phyloP scores from a whole-genome alignment of 2,329 filamentous ascomycete species.

The Emmonsia crescens region DNA sequence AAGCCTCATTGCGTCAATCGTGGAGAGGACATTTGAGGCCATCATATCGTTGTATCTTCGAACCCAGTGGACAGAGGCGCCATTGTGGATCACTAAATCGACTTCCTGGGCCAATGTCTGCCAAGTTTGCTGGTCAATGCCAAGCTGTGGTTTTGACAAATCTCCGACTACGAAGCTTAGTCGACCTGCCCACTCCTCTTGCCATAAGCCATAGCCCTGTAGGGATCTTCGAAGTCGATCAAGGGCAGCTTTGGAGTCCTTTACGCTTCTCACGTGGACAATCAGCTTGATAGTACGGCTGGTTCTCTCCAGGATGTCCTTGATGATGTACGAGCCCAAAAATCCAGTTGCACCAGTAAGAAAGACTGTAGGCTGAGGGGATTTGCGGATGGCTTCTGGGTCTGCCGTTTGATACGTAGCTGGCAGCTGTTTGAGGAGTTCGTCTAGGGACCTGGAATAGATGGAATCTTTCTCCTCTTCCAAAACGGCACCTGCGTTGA shows the following conservation, averaged over 20 bases:
- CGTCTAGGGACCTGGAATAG: conserved; percentile 42
- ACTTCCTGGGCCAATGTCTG: conserved; percentile 52
- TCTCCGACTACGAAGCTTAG: conserved; percentile 63
- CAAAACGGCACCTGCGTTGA: conserved; percentile 32
- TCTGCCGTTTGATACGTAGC: conserved; percentile 25
- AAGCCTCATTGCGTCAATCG: conserved; percentile 62
- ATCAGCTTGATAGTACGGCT: conserved; percentile 52
- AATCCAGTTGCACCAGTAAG: conserved; percentile 87
- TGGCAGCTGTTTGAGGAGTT: conserved; percentile 41
- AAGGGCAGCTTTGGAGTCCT: conserved; percentile 48
- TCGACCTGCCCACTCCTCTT: conserved; percentile 43
- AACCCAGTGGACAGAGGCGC: conserved; percentile 70
- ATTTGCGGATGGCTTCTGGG: conserved; percentile 16
- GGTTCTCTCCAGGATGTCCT: conserved; percentile 57
- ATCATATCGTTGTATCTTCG: conserved; percentile 62
- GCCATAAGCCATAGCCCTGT: conserved; percentile 71
- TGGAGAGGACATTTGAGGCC: conserved; percentile 68
- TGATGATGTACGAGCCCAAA: conserved; percentile 68
- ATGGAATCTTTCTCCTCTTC: conserved; percentile 40
- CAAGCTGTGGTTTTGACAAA: conserved; percentile 60
- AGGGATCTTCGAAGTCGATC: conserved; percentile 57
- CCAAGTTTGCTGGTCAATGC: conserved; percentile 58
- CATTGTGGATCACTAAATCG: conserved; percentile 73
- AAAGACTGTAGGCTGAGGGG: conserved; percentile 50
- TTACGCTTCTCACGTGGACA: conserved; percentile 60